Base-by-base conservation (phyloP, 1,139 yeast genomes). In the Magnusiomyces fungicola region DNA sequence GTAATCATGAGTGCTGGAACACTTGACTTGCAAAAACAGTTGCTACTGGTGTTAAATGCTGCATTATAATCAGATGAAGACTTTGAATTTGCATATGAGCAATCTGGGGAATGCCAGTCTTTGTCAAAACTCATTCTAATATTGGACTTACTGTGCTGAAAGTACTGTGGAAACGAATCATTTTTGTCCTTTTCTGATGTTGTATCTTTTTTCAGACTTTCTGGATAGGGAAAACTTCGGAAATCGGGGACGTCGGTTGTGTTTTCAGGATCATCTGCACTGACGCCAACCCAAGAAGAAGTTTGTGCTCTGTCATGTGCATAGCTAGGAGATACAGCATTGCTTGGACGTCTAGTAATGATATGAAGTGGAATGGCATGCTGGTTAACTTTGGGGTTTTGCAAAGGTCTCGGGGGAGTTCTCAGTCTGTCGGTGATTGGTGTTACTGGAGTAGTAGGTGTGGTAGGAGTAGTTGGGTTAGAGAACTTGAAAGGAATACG, bases 221-320 rank as follows among this genome's bases (percentile, higher is more conserved):
- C 32, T 24, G 44, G 36, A 14, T 21, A 29, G 16, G 44, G 44
- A 21, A 41, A 29, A 19, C 37, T 41, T 19, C 36, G 44, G 16
- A 41, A 41, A 10, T 41, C 44, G 4, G 24, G 37, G 30, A 27
- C 32, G 3, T 12, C 12, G 14, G 10, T 22, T n/a, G 3, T n/a
- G 5, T 14, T n/a, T 7, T 32, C 36, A 12, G 36, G 10, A n/a
- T 32, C 5, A 6, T 32, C 16, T 9, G 10, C 16, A 32, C 36
- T 32, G 16, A 14, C 18, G 16, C 10, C 36, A 9, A 7, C n/a
- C 16, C 9, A 12, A 12, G 12, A 27, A 7, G 7, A 12, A 7
- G 30, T 12, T 7, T 27, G 30, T 12, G 30, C 7, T 27, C 30
- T 27, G 7, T 27, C 12, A 7, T 7, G 30, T 27, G 30, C 12